These are phyloP conservation scores for Macrolepiota albuminosa DNA, from an alignment of 768 basidiomycete species.

Conservation along the genomic window DNA sequence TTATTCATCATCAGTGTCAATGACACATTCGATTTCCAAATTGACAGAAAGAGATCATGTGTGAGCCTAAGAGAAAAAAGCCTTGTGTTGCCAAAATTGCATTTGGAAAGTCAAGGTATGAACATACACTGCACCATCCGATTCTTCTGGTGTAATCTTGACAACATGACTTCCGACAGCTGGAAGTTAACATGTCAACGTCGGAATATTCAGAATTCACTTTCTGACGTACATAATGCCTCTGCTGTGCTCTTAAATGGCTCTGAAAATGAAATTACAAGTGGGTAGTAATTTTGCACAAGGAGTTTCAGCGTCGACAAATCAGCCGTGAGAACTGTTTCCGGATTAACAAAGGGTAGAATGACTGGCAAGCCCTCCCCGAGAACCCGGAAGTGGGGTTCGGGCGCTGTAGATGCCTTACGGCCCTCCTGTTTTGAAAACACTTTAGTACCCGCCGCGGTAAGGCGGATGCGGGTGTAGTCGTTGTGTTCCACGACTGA, in stretches of 20 bases:
- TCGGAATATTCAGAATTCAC: neutral
- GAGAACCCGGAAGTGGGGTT: slow-evolving; percentile 70
- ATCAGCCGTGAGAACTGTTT: slow-evolving; percentile 55
- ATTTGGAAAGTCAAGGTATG: neutral
- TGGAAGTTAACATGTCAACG: slow-evolving; percentile 20
- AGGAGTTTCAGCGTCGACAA: slow-evolving; percentile 57
- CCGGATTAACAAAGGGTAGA: slow-evolving; percentile 72
- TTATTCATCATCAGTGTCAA: slow-evolving; percentile 94
- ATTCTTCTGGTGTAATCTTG: slow-evolving; percentile 53
- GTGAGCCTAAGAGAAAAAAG: slow-evolving; percentile 41
- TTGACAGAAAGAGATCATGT: slow-evolving; percentile 84
- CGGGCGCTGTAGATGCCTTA: slow-evolving; percentile 33
- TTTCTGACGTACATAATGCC: slow-evolving; percentile 42
- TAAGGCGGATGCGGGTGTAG: slow-evolving; percentile 78
- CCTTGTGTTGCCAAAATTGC: slow-evolving; percentile 5
- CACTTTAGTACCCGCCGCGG: slow-evolving; percentile 91
- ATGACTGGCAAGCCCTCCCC: slow-evolving; percentile 83
- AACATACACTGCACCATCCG: slow-evolving; percentile 52
- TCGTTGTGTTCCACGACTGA: slow-evolving; percentile 77
- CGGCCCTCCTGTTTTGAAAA: slow-evolving; percentile 86
- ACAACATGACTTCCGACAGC: slow-evolving; percentile 72
- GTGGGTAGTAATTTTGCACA: slow-evolving; percentile 76
- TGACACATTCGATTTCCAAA: slow-evolving; percentile 92
- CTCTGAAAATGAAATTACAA: slow-evolving; percentile 58
- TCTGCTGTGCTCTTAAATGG: slow-evolving; percentile 54